phyloP scores from a whole-genome alignment of 352 stramenopile species.

The Phytophthora tubulina region DNA sequence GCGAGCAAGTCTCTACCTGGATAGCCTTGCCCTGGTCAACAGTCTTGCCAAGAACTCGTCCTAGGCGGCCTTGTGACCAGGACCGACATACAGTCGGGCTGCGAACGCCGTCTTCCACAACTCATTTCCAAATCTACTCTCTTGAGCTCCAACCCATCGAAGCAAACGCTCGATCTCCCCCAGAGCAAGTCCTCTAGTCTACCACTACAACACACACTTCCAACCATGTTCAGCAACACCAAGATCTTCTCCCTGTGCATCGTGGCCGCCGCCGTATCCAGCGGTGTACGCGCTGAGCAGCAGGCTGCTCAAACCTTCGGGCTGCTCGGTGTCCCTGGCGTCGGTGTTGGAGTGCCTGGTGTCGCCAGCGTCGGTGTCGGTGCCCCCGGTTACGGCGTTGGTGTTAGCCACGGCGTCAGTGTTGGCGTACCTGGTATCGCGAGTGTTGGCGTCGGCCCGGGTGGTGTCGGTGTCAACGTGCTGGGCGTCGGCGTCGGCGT shows the following conservation, averaged over 20 bases:
- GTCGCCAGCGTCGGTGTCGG: conserved; percentile 13
- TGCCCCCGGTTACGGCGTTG: conserved; percentile 10
- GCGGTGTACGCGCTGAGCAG: neutral
- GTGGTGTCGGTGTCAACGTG: conserved; percentile 7
- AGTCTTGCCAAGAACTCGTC: neutral
- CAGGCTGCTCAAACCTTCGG: conserved; percentile 16
- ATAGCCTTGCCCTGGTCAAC: neutral
- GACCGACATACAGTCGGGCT: conserved; percentile 18
- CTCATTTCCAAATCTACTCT: conserved; percentile 22
- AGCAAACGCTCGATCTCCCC: conserved; percentile 9
- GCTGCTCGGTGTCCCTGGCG: conserved; percentile 9
- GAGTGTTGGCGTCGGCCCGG: conserved; percentile 5
- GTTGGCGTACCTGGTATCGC: conserved; percentile 4
- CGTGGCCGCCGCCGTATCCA: conserved; percentile 7
- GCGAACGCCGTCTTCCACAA: neutral
- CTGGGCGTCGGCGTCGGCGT: conserved; percentile 3
- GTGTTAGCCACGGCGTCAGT: neutral
- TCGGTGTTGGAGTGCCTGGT: conserved; percentile 15
- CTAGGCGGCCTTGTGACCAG: neutral
- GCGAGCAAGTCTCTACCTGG: neutral
- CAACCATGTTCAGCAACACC: conserved; percentile 18
- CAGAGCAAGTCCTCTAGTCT: conserved; percentile 10
- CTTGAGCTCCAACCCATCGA: conserved; percentile 6
- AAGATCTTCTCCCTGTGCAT: conserved; percentile 23
- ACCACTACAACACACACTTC: neutral